Evolutionary conservation across 139 green algal genomes (phyloP).

Genomic region (Bryopsis sp.): DNA sequence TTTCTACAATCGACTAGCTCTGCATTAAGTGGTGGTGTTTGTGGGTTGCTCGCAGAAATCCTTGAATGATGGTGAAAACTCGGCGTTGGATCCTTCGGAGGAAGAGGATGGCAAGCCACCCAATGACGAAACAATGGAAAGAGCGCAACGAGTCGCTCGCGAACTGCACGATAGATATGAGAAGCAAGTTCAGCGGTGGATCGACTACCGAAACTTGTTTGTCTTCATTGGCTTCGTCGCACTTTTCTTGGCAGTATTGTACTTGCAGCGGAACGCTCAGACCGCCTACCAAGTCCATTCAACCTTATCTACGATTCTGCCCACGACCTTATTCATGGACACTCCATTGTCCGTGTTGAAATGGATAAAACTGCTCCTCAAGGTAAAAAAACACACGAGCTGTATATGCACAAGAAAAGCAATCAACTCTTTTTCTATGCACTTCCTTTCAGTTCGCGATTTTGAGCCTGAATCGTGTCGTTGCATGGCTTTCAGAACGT

Average conservation of each 20-base stretch:
- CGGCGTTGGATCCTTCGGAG: too few species aligned
- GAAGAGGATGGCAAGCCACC: too few species aligned
- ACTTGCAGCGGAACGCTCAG: conserved; percentile 49
- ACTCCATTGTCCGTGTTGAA: not conserved
- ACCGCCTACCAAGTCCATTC: conserved; percentile 42
- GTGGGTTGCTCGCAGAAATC: too few species aligned
- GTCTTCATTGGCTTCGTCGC: conserved; percentile 57
- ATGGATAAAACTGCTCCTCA: conserved; percentile 5
- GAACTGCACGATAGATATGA: conserved; percentile 51
- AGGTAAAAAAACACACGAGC: too few species aligned
- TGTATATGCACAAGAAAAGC: not conserved
- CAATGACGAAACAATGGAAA: not conserved
- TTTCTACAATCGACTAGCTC: too few species aligned
- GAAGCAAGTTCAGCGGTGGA: conserved; percentile 50
- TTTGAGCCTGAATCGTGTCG: not conserved
- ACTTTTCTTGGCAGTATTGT: conserved; percentile 59
- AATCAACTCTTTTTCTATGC: not conserved
- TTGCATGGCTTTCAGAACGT: conserved; percentile 29
- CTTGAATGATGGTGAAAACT: too few species aligned
- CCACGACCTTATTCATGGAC: conserved; percentile 1
- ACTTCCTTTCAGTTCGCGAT: not conserved
- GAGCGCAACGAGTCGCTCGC: conserved; percentile 40
- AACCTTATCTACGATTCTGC: conserved; percentile 4
- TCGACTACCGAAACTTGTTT: conserved; percentile 60
- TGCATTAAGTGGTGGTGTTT: too few species aligned